phyloP scores from a whole-genome alignment of 805 yeast species.

The Wickerhamiella occidentalis region DNA sequence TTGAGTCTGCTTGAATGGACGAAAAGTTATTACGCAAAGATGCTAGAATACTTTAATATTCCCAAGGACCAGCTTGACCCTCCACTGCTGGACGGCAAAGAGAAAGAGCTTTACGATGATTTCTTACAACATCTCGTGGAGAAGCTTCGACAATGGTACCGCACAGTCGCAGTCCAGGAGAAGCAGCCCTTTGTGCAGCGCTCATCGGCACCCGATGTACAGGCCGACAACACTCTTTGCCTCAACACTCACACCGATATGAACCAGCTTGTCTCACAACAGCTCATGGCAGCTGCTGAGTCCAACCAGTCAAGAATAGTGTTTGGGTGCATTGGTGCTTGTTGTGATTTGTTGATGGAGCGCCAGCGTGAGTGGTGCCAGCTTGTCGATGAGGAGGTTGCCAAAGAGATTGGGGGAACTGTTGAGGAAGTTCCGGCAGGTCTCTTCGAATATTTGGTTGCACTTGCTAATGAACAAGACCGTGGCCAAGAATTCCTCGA shows the following conservation, averaged over 20 bases:
- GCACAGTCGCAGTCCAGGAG: slow-evolving; percentile 55
- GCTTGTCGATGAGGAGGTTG: slow-evolving; percentile 36
- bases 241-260: slow-evolving; percentile 70
- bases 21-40: slow-evolving; percentile 45
- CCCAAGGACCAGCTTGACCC: slow-evolving; percentile 37
- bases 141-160: slow-evolving; percentile 80
- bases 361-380: slow-evolving; percentile 54
- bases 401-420: slow-evolving; percentile 26
- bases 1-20: slow-evolving; percentile 68
- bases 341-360: slow-evolving; percentile 45
- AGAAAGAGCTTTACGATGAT: slow-evolving; percentile 62
- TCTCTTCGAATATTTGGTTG: slow-evolving; percentile 64
- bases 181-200: slow-evolving; percentile 51
- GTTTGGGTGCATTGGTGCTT: slow-evolving; percentile 64
- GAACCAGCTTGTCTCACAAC: slow-evolving; percentile 76
- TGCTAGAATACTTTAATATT: slow-evolving; percentile 41
- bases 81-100: slow-evolving; percentile 59
- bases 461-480: slow-evolving; percentile 75
- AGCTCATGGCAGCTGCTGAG: slow-evolving; percentile 76
- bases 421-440: slow-evolving; percentile 53
- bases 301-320: slow-evolving; percentile 70
- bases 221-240: slow-evolving; percentile 50
- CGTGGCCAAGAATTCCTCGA: slow-evolving; percentile 58
- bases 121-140: slow-evolving; percentile 56
- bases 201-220: slow-evolving; percentile 58